These are phyloP conservation scores for Serpula lacrymans DNA, from an alignment of 768 basidiomycete genomes.

Conservation along the genomic window DNA sequence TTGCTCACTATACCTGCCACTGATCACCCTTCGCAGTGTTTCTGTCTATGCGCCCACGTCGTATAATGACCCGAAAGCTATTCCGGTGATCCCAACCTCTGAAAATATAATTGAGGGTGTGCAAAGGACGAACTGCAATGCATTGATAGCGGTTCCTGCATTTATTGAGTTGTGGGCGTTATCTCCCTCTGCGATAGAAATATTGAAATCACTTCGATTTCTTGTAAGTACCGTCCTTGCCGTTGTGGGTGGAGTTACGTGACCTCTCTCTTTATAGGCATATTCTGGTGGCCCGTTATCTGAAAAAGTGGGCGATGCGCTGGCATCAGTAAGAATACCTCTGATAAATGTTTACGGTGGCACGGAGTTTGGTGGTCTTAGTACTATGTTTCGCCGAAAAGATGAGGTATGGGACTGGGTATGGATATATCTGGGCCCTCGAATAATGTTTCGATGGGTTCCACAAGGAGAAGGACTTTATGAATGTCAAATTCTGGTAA, in stretches of 20 bases:
- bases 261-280: slow-evolving; percentile 2
- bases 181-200: slow-evolving; percentile 11
- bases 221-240: slow-evolving; percentile 13
- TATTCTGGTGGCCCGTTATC: slow-evolving; percentile 14
- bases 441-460: slow-evolving; percentile 28
- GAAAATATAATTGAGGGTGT: slow-evolving; percentile 17
- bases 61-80: not conserved
- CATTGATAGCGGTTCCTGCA: slow-evolving; percentile 16
- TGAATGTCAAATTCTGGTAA: slow-evolving; percentile 37
- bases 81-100: slow-evolving; percentile 17
- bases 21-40: slow-evolving; percentile 21
- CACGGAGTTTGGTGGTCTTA: slow-evolving; percentile 17
- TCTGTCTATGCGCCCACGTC: slow-evolving; percentile 31
- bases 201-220: slow-evolving; percentile 13
- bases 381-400: slow-evolving; percentile 5
- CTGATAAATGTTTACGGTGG: slow-evolving; percentile 14
- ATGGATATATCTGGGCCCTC: slow-evolving; percentile 25
- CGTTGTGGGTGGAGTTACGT: not conserved
- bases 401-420: slow-evolving; percentile 31
- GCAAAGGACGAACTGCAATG: slow-evolving; percentile 5
- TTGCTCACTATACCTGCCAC: slow-evolving; percentile 26
- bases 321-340: slow-evolving; percentile 14
- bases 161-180: slow-evolving; percentile 14
- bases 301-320: slow-evolving; percentile 10
- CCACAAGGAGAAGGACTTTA: slow-evolving; percentile 34